phyloP scores from a whole-genome alignment of 192 early-diverging fungal genomes.

The Glomus cerebriforme region DNA sequence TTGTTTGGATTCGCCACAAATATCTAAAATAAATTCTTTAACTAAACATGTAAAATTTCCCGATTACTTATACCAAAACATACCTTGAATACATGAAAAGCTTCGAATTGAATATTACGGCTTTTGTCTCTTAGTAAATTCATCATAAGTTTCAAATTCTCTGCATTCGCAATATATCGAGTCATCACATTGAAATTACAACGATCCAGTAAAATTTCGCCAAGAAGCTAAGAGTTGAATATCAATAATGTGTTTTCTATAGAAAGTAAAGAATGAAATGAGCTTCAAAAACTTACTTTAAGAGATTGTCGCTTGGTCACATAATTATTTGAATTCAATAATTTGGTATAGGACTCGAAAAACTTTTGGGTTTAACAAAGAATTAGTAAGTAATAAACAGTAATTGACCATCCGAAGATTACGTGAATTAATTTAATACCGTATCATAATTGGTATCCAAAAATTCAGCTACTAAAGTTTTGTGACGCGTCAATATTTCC shows the following conservation, averaged over 20 bases:
- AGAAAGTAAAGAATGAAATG: not conserved
- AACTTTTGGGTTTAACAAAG: conserved; percentile 51
- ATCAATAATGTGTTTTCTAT: not conserved
- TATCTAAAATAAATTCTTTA: conserved; percentile 53
- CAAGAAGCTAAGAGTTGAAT: conserved; percentile 68
- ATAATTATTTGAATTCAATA: conserved; percentile 91
- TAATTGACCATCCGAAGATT: not conserved
- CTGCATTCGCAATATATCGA: conserved; percentile 85
- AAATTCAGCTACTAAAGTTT: conserved; percentile 87
- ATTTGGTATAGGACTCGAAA: conserved; percentile 82
- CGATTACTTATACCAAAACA: not conserved
- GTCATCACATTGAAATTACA: conserved; percentile 96
- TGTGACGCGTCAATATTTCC: conserved; percentile 95
- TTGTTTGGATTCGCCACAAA: conserved; percentile 99
- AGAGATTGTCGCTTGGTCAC: conserved; percentile 98
- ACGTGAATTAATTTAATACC: conserved; percentile 47
- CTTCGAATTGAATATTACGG: conserved; percentile 99
- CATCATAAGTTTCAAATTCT: conserved; percentile 98
- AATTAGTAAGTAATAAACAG: not conserved
- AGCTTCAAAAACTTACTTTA: conserved; percentile 78
- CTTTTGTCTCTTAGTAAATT: conserved; percentile 91
- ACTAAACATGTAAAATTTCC: not conserved
- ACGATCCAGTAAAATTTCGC: conserved; percentile 95
- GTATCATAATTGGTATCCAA: conserved; percentile 87
- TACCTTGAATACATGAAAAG: conserved; percentile 99